phyloP scores from a whole-genome alignment of 2,329 filamentous ascomycete genomes.

The Polytolypa hystricis region DNA sequence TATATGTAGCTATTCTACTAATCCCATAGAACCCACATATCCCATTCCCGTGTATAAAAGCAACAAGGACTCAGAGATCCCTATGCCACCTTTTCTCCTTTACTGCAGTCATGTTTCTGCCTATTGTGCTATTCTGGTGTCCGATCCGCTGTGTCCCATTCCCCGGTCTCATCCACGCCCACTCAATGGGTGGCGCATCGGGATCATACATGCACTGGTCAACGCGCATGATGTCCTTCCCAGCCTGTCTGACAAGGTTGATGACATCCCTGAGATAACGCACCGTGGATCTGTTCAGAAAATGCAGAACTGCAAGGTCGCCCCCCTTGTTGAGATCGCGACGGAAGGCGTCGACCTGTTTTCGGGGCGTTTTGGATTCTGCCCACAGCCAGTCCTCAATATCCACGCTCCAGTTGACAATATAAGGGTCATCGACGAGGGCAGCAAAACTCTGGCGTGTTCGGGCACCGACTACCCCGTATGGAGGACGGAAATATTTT shows the following conservation, averaged over 20 bases:
- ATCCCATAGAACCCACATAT: too few relatives aligned
- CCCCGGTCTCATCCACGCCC: not conserved
- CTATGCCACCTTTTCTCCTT: too few relatives aligned
- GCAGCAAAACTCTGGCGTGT: constrained; percentile 52
- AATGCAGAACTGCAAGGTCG: constrained; percentile 58
- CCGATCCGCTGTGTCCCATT: too few relatives aligned
- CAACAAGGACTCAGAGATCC: too few relatives aligned
- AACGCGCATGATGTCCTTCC: constrained; percentile 55
- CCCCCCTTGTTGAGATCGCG: constrained; percentile 52
- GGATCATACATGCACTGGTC: constrained; percentile 57
- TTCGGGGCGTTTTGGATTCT: constrained; percentile 49
- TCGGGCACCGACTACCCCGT: constrained; percentile 56
- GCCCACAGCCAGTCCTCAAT: constrained; percentile 64
- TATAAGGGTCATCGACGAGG: constrained; percentile 41
- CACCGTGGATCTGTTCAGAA: constrained; percentile 54
- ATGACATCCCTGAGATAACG: constrained; percentile 55
- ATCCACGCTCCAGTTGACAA: constrained; percentile 60
- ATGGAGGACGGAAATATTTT: constrained; percentile 58
- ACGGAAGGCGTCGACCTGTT: constrained; percentile 55
- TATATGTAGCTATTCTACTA: too few relatives aligned
- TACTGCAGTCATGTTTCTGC: too few relatives aligned
- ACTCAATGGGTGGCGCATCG: constrained; percentile 37
- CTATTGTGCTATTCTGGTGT: too few relatives aligned
- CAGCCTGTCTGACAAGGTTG: constrained; percentile 49
- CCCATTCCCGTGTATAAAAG: too few relatives aligned